Evolutionary conservation across 1,139 yeast genomes (phyloP), one percentile per base, ranked within the genome.

Genomic region (Yamadazyma atmosphaerica): DNA sequence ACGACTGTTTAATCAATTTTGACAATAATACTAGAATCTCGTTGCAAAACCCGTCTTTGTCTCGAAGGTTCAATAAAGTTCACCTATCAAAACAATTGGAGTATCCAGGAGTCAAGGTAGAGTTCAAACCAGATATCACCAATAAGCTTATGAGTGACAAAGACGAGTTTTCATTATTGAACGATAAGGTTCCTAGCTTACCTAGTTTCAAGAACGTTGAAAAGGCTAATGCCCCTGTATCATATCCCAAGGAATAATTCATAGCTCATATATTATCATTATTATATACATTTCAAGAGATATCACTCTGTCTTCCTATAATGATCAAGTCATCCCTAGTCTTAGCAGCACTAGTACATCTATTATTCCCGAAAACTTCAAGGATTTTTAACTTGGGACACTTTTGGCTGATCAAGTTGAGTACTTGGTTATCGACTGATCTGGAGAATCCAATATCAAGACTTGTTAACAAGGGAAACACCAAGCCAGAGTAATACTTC

Each of bases 281-380:
- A 27, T 13, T 19, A 6, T 9, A 19, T 19, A 19, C 18, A 16
- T 13, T 12, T 21, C 28, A 41, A 4, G 38, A 14, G 9, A 34
- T 32, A 23, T 40, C 46, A 3, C 42, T 41, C 29, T 41, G 44
- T 33, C 95, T 72, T 6, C 96, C 96, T 42, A 87, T 79, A 4
- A 88, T 67, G 43, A 79, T 73, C 32, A 86, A 54, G 10, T 81
- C 85, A 1, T 68, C 66, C 41, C 82, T 66, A 4, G 75, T 56
- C 3, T 59, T 58, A 0, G 86, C 86, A 18, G 65, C 64, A 6
- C 72, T 64, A 0, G 89, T 81, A 40, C 92, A 82, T 46, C 78
- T 66, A 49, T 85, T 86, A 50, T 83, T 74, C 0, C 96, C 96
- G 58, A 83, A 86, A 4, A 86, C 87, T 53, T 87, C 96, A 40